A percentile compares a stretch with the other conserved stretches of the same genome.
These are phyloP conservation scores for Gelatoporia subvermispora DNA, from an alignment of 768 basidiomycete genomes.

Conservation along the genomic window DNA sequence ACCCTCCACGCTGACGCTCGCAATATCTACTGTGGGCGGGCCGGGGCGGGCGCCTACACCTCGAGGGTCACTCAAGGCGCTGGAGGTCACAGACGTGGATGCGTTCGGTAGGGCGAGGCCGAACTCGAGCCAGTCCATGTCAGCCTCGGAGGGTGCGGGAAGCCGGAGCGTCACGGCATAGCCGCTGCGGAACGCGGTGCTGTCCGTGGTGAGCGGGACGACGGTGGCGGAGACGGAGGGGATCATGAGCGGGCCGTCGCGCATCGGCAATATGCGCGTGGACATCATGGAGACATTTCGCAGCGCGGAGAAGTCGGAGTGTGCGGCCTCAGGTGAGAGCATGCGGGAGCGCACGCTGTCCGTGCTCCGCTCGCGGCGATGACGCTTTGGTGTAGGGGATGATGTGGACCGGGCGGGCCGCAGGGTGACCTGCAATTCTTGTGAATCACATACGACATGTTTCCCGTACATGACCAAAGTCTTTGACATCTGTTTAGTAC, in stretches of 20 bases:
- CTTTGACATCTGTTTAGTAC: conserved; percentile 57
- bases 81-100: conserved; percentile 14
- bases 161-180: conserved; percentile 59
- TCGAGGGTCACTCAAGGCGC: conserved; percentile 2
- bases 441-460: conserved; percentile 55
- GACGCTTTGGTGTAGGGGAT: conserved; percentile 8
- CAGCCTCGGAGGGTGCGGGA: conserved; percentile 51
- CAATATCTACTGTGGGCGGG: conserved; percentile 47
- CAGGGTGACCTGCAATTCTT: conserved; percentile 54
- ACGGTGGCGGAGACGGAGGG: conserved; percentile 51
- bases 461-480: conserved; percentile 59
- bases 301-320: conserved; percentile 10
- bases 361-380: conserved; percentile 6
- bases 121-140: conserved; percentile 74
- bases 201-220: conserved; percentile 39
- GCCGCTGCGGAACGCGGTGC: conserved; percentile 29
- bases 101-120: conserved; percentile 49
- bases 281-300: conserved; percentile 20
- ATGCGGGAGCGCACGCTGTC: conserved; percentile 6
- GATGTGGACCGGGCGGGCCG: conserved; percentile 34
- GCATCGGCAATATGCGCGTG: conserved; percentile 26
- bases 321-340: background rate
- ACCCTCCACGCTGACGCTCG: conserved; percentile 59
- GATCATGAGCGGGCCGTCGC: conserved; percentile 58
- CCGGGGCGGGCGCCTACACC: background rate